phyloP scores from a whole-genome alignment of 768 basidiomycete species.

The Kwoniella sp. region DNA sequence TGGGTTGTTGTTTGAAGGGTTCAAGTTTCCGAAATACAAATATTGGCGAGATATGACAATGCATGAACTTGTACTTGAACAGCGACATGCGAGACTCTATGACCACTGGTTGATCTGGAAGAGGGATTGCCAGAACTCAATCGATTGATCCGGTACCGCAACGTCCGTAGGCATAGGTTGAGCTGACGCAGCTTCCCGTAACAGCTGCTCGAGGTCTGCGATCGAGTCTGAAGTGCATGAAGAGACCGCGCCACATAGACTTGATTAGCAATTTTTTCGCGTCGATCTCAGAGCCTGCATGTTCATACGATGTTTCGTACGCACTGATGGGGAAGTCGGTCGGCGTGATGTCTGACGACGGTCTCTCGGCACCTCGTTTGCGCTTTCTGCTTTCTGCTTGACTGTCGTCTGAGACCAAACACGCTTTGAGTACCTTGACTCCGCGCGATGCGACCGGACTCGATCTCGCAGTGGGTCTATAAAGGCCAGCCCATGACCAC shows the following conservation, averaged over 20 bases:
- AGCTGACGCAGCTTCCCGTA: slow-evolving; percentile 12
- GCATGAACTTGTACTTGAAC: background rate
- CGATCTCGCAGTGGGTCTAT: slow-evolving; percentile 18
- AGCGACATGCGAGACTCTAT: no score
- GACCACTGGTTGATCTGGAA: slow-evolving; percentile 20
- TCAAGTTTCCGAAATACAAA: background rate
- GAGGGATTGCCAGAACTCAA: slow-evolving; percentile 24
- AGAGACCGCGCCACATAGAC: background rate
- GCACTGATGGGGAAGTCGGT: slow-evolving; percentile 1
- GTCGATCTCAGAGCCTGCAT: no score
- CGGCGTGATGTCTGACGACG: background rate
- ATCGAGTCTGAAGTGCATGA: no score
- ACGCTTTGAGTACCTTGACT: slow-evolving; percentile 32
- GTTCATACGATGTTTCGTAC: background rate
- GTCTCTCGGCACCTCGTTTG: slow-evolving; percentile 2
- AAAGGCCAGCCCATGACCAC: background rate
- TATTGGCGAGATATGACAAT: background rate
- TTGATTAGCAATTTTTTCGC: no score
- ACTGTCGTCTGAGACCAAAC: slow-evolving; percentile 19
- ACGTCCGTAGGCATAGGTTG: background rate
- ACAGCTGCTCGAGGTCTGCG: slow-evolving; percentile 17
- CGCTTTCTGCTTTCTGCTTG: slow-evolving; percentile 13
- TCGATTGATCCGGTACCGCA: slow-evolving; percentile 3
- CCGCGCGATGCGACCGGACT: slow-evolving; percentile 27
- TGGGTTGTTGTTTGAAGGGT: background rate